Evolutionary conservation across 108 stramenopile species (phyloP).

Genomic region (Phaeodactylum tricornutum): DNA sequence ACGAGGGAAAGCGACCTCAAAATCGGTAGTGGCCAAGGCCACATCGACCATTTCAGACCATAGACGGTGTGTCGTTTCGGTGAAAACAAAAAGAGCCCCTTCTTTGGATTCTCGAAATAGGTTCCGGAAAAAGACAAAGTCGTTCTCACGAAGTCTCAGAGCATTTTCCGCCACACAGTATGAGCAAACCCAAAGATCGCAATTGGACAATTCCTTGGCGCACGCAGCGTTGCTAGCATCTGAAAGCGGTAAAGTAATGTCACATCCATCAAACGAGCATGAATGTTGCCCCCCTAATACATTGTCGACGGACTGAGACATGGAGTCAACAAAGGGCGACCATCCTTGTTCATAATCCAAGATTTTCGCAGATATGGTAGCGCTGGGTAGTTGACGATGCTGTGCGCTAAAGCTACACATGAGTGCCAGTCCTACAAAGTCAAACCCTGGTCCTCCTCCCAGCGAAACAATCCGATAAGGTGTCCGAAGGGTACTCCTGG

Average conservation of each 20-base stretch:
- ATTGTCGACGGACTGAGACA: constrained; percentile 21
- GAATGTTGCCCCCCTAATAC: neutral
- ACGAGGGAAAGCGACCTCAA: neutral
- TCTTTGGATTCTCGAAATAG: constrained; percentile 20
- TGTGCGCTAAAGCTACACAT: constrained; percentile 16
- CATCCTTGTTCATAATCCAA: constrained; percentile 62
- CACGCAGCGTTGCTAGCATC: constrained; percentile 26
- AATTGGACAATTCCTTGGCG: constrained; percentile 5
- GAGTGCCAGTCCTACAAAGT: constrained; percentile 34
- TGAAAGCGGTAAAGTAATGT: constrained; percentile 37
- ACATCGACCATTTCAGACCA: constrained; percentile 36
- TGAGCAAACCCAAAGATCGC: constrained; percentile 36
- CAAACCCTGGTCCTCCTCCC: constrained; percentile 66
- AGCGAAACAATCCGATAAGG: constrained; percentile 12
- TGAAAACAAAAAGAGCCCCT: constrained; percentile 37
- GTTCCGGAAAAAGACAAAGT: constrained; percentile 48
- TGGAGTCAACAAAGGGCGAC: constrained; percentile 28
- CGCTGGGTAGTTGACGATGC: neutral
- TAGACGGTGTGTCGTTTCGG: constrained; percentile 38
- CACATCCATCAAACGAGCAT: constrained; percentile 31
- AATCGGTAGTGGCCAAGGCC: neutral
- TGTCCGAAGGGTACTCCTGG: neutral
- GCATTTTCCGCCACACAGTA: constrained; percentile 66
- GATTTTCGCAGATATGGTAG: constrained; percentile 19
- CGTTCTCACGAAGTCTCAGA: constrained; percentile 12